A percentile compares a stretch with the other conserved stretches of the same genome.
Conservation (phyloP, 345 rosid species). For the Melaleuca quinquenervia region DNA sequence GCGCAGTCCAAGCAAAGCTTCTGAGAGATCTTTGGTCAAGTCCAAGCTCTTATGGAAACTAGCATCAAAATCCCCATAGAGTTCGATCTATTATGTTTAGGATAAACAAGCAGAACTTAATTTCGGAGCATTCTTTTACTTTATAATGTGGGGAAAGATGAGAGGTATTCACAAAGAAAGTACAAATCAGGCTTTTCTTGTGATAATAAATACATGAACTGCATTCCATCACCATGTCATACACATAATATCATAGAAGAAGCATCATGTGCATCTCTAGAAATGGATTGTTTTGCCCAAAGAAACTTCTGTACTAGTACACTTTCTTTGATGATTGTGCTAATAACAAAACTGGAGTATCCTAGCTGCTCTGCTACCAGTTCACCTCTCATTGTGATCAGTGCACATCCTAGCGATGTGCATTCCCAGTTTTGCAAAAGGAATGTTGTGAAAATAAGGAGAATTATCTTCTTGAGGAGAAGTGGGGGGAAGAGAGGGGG, state of each 20-base stretch:
- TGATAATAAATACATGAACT: background rate
- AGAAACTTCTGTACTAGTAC: background rate
- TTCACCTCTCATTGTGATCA: background rate
- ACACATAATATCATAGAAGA: background rate
- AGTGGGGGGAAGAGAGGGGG: too few species aligned
- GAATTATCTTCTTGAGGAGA: background rate
- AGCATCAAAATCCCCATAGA: slow-evolving; percentile 85
- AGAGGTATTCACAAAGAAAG: background rate
- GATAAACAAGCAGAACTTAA: background rate
- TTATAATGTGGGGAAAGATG: background rate
- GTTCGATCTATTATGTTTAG: slow-evolving; percentile 43
- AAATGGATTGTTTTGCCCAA: background rate
- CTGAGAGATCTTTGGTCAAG: slow-evolving; percentile 78
- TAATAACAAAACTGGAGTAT: background rate
- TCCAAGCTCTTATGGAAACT: slow-evolving; percentile 88
- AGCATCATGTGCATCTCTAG: background rate
- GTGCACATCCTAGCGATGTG: background rate
- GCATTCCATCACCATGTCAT: background rate
- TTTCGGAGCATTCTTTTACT: background rate
- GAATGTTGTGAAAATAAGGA: background rate
- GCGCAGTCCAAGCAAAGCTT: slow-evolving; percentile 78
- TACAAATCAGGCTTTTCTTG: background rate
- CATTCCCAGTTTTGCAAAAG: background rate
- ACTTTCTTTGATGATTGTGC: background rate
- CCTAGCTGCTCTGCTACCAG: background rate